A percentile compares a stretch with the other conserved stretches of the same genome.
Evolutionary conservation across 2,329 filamentous ascomycete species (phyloP).

Genomic region (Pseudonectria buxi): DNA sequence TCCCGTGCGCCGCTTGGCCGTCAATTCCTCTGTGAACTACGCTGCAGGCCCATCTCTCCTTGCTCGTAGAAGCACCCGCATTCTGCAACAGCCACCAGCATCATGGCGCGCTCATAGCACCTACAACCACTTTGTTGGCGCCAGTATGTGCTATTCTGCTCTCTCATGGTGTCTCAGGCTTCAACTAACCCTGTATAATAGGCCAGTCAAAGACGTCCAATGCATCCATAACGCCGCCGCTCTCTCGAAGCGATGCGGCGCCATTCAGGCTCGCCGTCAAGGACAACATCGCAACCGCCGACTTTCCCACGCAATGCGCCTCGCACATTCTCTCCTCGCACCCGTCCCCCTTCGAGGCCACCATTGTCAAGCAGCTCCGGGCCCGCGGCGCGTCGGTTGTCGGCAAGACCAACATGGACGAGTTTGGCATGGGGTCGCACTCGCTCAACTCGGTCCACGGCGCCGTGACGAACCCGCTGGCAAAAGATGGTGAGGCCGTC

Average conservation of each 20-base stretch:
- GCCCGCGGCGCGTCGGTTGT: constrained; percentile 55
- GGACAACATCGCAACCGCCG: constrained; percentile 65
- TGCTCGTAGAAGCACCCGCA: constrained; percentile 1
- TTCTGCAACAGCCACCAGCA: constrained; percentile 4
- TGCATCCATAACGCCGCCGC: constrained; percentile 7
- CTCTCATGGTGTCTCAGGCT: constrained; percentile 1
- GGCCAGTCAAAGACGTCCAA: background rate
- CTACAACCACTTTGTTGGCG: constrained; percentile 32
- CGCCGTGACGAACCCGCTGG: constrained; percentile 49
- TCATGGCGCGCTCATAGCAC: constrained; percentile 24
- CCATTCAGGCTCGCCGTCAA: constrained; percentile 56
- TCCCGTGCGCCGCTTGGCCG: constrained; percentile 20
- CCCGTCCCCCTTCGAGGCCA: constrained; percentile 72
- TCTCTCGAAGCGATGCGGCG: constrained; percentile 14
- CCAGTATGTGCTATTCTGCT: constrained; percentile 17
- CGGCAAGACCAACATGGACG: constrained; percentile 89
- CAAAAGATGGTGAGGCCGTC: constrained; percentile 29
- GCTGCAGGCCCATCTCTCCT: background rate
- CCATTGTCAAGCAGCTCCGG: constrained; percentile 64
- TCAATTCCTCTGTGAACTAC: background rate
- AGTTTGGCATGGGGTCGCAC: constrained; percentile 92
- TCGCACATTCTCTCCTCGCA: constrained; percentile 68
- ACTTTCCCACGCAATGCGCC: constrained; percentile 72
- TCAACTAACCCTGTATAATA: constrained; percentile 7
- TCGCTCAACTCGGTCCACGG: constrained; percentile 65